Conservation (phyloP, 306 rosid genomes). For the Castanea sativa region DNA sequence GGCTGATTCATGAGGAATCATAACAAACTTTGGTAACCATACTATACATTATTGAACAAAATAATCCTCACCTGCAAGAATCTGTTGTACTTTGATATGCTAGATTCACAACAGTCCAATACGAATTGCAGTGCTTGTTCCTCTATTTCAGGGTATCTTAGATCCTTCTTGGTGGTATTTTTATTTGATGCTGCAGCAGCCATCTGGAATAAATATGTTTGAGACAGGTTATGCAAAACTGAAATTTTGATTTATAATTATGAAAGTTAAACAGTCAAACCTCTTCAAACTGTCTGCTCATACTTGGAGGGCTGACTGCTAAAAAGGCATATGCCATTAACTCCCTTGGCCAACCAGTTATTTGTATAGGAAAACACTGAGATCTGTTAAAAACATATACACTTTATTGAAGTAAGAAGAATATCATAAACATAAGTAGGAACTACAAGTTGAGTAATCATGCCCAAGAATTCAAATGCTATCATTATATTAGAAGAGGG, state of each 20-base stretch:
- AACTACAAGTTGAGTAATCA: not conserved
- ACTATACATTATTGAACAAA: not conserved
- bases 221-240: conserved; percentile 15
- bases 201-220: conserved; percentile 55
- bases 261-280: conserved; percentile 32
- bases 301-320: conserved; percentile 82
- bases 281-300: conserved; percentile 78
- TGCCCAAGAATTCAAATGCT: not conserved
- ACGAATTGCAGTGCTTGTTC: conserved; percentile 84
- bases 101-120: conserved; percentile 81
- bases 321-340: conserved; percentile 92
- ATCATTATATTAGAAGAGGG: not conserved
- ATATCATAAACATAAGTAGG: not conserved
- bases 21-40: not conserved
- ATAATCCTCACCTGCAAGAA: conserved; percentile 67
- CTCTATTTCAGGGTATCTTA: conserved; percentile 75
- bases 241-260: not conserved
- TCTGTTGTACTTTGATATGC: conserved; percentile 82
- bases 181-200: conserved; percentile 84
- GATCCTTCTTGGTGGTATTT: conserved; percentile 54
- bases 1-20: not conserved
- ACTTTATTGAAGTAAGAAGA: not conserved
- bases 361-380: conserved; percentile 81
- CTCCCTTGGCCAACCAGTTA: conserved; percentile 95
- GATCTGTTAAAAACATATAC: conserved; percentile 45